These are phyloP conservation scores for Wallacemonas sp. DNA, from an alignment of 208 protist genomes.

Conservation along the genomic window DNA sequence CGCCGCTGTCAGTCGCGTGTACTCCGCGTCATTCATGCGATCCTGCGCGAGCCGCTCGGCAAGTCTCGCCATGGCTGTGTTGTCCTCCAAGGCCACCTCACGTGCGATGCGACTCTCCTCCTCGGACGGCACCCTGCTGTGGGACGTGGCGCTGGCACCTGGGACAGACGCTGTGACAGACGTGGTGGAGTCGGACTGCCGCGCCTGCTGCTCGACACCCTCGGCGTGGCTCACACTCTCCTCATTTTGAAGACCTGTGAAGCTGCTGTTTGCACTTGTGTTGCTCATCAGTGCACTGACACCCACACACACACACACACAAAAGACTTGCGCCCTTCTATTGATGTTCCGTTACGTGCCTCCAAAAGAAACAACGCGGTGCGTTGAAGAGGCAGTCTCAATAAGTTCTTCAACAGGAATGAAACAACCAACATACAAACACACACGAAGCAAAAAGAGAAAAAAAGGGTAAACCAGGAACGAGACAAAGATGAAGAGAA, in stretches of 20 bases:
- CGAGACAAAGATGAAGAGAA: neutral
- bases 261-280: constrained; percentile 11
- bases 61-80: neutral
- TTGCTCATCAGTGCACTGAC: too few species aligned
- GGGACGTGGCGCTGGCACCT: neutral
- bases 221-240: neutral
- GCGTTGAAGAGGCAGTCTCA: too few species aligned
- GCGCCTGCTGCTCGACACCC: neutral
- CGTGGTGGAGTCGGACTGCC: neutral
- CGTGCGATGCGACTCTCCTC: neutral
- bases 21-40: constrained; percentile 6
- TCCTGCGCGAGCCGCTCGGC: neutral
- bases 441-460: neutral
- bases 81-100: neutral
- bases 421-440: neutral
- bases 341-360: too few species aligned
- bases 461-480: neutral
- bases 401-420: too few species aligned
- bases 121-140: too few species aligned
- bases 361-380: too few species aligned
- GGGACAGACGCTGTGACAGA: neutral
- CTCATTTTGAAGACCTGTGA: constrained; percentile 5
- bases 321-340: too few species aligned
- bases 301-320: too few species aligned
- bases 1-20: neutral